Conservation (phyloP, 345 rosid species). For the Carallia pectinifolia region DNA sequence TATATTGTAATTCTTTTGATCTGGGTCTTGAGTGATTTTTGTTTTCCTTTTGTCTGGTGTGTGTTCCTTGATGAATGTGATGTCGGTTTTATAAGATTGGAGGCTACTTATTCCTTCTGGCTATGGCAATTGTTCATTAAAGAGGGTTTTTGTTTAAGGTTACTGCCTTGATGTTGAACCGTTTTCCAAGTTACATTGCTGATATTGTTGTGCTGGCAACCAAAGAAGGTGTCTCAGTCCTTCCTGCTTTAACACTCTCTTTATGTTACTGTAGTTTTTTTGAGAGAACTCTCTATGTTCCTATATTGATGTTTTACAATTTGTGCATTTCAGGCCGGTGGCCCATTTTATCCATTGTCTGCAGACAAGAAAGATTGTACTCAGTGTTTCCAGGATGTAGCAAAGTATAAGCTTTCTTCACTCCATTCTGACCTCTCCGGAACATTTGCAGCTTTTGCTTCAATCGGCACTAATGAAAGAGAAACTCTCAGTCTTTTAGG, state of each 20-base stretch:
- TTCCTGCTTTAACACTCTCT: not conserved
- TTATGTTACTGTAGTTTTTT: not conserved
- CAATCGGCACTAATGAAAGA: constrained; percentile 61
- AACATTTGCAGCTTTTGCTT: constrained; percentile 45
- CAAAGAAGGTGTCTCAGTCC: constrained; percentile 42
- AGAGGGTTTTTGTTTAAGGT: too few relatives aligned
- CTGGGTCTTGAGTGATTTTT: too few relatives aligned
- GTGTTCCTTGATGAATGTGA: too few relatives aligned
- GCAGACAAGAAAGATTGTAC: too few relatives aligned
- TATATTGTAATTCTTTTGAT: too few relatives aligned
- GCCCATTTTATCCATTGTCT: constrained; percentile 27
- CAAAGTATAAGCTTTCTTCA: constrained; percentile 53
- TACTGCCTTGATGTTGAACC: too few relatives aligned
- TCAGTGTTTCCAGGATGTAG: constrained; percentile 33
- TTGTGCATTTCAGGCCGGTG: constrained; percentile 50
- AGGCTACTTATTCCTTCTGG: too few relatives aligned
- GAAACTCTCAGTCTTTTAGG: constrained; percentile 74
- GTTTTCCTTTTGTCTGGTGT: too few relatives aligned
- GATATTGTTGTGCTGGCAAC: constrained; percentile 67
- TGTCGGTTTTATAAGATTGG: too few relatives aligned
- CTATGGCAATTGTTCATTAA: too few relatives aligned
- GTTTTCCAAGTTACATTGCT: constrained; percentile 14
- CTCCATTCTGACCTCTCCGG: constrained; percentile 46
- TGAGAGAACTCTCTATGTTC: not conserved
- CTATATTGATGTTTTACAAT: not conserved